phyloP scores from a whole-genome alignment of 2,329 filamentous ascomycete species.

The Xylaria sp. region DNA sequence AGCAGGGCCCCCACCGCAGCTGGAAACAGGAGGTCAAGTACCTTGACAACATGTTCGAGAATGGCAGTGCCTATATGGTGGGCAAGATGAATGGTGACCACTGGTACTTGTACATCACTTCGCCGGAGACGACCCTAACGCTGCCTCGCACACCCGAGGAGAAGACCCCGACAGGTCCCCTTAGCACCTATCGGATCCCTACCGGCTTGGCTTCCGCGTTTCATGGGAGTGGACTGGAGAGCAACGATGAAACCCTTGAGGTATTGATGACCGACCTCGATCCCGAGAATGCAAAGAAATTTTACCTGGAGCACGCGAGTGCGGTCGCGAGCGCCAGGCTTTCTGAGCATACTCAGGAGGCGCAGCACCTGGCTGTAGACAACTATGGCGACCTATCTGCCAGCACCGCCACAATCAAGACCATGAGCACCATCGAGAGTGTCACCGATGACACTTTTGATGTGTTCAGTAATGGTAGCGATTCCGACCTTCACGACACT shows the following conservation, averaged over 20 bases:
- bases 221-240: slow-evolving; percentile 44
- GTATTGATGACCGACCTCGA: slow-evolving; percentile 75
- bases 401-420: slow-evolving; percentile 41
- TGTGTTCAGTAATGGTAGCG: slow-evolving; percentile 73
- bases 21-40: slow-evolving; percentile 96
- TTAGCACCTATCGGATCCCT: slow-evolving; percentile 59
- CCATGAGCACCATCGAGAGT: slow-evolving; percentile 45
- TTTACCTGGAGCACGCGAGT: slow-evolving; percentile 75
- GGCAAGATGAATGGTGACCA: slow-evolving; percentile 99
- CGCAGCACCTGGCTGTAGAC: slow-evolving; percentile 61
- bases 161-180: slow-evolving; percentile 38
- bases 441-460: slow-evolving; percentile 67
- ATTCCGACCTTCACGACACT: slow-evolving; percentile 56
- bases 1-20: slow-evolving; percentile 92
- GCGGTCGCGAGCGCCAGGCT: slow-evolving; percentile 83
- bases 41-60: slow-evolving; percentile 86
- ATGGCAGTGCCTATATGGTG: slow-evolving; percentile 98
- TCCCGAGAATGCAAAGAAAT: slow-evolving; percentile 69
- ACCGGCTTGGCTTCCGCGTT: slow-evolving; percentile 48
- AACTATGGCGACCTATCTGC: slow-evolving; percentile 63
- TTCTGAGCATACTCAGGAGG: slow-evolving; percentile 67
- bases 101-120: slow-evolving; percentile 97
- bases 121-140: slow-evolving; percentile 77
- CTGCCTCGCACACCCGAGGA: slow-evolving; percentile 76
- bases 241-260: slow-evolving; percentile 75